Evolutionary conservation across 176 grass and related monocot genomes (phyloP).

Genomic region (Oryza meyeriana): DNA sequence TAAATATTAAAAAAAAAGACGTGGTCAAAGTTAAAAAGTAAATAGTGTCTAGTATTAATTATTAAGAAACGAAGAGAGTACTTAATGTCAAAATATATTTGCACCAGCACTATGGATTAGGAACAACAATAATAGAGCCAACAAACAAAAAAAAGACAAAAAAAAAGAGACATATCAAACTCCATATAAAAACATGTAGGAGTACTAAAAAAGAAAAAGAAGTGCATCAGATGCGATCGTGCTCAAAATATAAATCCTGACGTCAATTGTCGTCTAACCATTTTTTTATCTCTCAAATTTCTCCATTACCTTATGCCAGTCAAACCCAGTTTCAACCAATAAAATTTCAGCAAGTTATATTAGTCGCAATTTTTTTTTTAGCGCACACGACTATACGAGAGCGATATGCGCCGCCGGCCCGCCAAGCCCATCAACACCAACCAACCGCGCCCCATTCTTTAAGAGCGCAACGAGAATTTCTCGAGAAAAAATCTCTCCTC

Average conservation of each 20-base stretch:
- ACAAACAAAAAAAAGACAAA: background rate
- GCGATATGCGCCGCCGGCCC: slow-evolving; percentile 28
- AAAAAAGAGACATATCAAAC: background rate
- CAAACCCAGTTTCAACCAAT: slow-evolving; percentile 10
- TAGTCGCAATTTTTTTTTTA: background rate
- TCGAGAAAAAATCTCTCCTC: slow-evolving; percentile 33
- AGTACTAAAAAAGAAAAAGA: background rate
- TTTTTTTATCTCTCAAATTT: background rate
- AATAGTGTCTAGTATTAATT: too few species aligned
- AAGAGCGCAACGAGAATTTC: slow-evolving; percentile 4
- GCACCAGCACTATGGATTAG: background rate
- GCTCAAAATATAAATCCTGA: background rate
- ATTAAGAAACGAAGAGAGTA: too few species aligned
- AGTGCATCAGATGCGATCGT: background rate
- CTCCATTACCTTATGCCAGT: background rate
- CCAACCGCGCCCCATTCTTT: background rate
- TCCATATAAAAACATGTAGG: background rate
- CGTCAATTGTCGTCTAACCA: background rate
- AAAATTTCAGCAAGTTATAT: background rate
- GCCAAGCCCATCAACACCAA: slow-evolving; percentile 5
- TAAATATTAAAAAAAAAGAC: too few species aligned
- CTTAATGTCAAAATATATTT: background rate
- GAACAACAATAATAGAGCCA: slow-evolving; percentile 8
- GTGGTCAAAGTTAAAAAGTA: too few species aligned
- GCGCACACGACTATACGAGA: background rate